Percentiles rank a stretch among this genome's conserved stretches.
Conservation (phyloP, 441 rosid genomes). For the Eruca vesicaria region DNA sequence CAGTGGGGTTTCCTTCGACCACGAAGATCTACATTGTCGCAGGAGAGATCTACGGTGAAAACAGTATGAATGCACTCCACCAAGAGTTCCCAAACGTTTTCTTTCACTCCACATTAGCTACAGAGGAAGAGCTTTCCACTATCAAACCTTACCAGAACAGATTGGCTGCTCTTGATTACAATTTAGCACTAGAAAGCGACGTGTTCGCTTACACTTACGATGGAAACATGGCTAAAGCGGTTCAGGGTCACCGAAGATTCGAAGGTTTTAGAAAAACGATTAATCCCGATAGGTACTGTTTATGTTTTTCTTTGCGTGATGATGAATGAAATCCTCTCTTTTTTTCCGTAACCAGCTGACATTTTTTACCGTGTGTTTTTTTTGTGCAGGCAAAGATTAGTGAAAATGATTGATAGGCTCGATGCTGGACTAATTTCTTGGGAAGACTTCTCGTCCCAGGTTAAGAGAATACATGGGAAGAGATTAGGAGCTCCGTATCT, state of each 20-base stretch:
- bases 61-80: conserved; percentile 45
- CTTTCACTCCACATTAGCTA: conserved; percentile 53
- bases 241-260: conserved; percentile 56
- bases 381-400: conserved; percentile 42
- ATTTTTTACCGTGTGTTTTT: neutral
- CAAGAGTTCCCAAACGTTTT: conserved; percentile 51
- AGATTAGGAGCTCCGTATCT: conserved; percentile 51
- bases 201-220: conserved; percentile 58
- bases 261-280: conserved; percentile 67
- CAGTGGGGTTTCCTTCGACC: conserved; percentile 50
- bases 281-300: conserved; percentile 54
- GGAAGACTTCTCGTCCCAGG: conserved; percentile 46
- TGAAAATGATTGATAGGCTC: conserved; percentile 47
- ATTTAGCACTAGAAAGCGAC: conserved; percentile 56
- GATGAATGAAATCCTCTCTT: neutral
- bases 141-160: conserved; percentile 43
- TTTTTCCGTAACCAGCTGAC: neutral
- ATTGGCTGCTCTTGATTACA: conserved; percentile 67
- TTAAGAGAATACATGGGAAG: conserved; percentile 42
- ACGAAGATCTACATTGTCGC: conserved; percentile 66
- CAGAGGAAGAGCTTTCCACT: conserved; percentile 45
- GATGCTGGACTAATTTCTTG: conserved; percentile 47
- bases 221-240: conserved; percentile 79
- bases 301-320: conserved; percentile 6
- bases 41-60: conserved; percentile 50